Evolutionary conservation across 176 grass and related monocot species (phyloP), one percentile per base, ranked within the genome.

Genomic region (Cocos nucifera): DNA sequence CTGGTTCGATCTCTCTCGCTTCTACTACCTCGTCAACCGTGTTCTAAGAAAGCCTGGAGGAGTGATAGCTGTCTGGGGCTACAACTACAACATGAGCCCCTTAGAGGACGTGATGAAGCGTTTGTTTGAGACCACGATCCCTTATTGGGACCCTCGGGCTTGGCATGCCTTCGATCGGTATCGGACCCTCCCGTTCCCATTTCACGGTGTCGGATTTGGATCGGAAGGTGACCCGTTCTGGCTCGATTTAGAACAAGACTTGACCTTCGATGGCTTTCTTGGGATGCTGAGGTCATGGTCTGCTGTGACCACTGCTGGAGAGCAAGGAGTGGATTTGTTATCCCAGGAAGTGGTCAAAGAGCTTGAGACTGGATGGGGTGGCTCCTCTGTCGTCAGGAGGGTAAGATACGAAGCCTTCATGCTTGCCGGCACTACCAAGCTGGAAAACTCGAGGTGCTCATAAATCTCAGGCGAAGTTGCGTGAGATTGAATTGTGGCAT

Each of bases 21-120:
- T 85, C 76, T 84, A 79, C 49, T 6, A 6, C 8, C 17, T 72
- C 7, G 61, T 66, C 51, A 17, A 20, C 9, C 82, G 51, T 0
- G 66, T 72, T 59, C 71, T 80, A 49, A 60, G 56, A 15, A 57
- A 70, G 57, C 82, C 81, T 6, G 75, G 71, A 15, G 75, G 65
- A 15, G 66, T 70, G 18, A 70, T 84, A 44, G 75, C 75, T 0
- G 59, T 84, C 22, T 83, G 80, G 80, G 51, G 70, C n/a, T 83
- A 78, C 75, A 74, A 65, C 70, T 26, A 83, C 59, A 6, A 20
- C 6, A 10, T 72, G 0, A 53, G 51, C 51, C 75, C 66, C 9
- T 16, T 76, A 51, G 82, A 80, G 67, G 67, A 75, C 62, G 30
- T 54, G 24, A 56, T 76, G 61, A 1, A 26, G 0, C 61, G 61